Conservation (phyloP, 2,329 filamentous ascomycete genomes). For the Elsinoe fawcettii region DNA sequence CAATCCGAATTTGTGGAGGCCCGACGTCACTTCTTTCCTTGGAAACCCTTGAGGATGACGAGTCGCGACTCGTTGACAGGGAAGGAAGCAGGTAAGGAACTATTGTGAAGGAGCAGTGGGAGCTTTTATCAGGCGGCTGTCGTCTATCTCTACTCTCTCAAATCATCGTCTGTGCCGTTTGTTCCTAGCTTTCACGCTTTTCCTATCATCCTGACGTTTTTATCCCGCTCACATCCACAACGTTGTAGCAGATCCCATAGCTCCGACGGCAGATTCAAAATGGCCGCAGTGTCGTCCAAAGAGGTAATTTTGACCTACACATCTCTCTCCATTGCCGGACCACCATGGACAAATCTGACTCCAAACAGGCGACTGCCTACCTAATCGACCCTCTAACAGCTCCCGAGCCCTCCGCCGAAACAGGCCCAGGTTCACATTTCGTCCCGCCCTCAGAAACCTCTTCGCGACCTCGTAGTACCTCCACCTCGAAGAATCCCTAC, state of each 20-base stretch:
- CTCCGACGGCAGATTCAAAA: conserved; percentile 3
- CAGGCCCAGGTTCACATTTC: conserved; percentile 55
- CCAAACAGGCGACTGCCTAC: conserved; percentile 53
- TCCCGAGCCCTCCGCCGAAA: conserved; percentile 60
- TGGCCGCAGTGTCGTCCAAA: conserved; percentile 20
- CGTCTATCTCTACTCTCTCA: neutral
- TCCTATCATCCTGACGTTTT: conserved; percentile 7
- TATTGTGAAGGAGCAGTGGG: neutral
- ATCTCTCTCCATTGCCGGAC: neutral
- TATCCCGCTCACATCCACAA: neutral
- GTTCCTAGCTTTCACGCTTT: neutral
- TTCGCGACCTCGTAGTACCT: conserved; percentile 27
- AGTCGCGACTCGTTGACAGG: neutral
- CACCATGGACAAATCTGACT: conserved; percentile 19
- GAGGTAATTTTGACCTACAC: conserved; percentile 15
- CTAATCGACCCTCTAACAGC: conserved; percentile 62
- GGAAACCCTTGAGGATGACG: conserved; percentile 6
- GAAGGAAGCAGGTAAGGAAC: neutral
- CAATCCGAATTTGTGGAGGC: neutral
- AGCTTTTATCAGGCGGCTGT: neutral
- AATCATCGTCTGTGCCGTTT: neutral
- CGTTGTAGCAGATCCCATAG: neutral
- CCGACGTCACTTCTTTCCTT: conserved; percentile 11
- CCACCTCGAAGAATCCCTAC: conserved; percentile 39
- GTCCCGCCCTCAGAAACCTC: conserved; percentile 17